Base-by-base conservation (phyloP, 129 eudicot species). In the Flaveria brownii region DNA sequence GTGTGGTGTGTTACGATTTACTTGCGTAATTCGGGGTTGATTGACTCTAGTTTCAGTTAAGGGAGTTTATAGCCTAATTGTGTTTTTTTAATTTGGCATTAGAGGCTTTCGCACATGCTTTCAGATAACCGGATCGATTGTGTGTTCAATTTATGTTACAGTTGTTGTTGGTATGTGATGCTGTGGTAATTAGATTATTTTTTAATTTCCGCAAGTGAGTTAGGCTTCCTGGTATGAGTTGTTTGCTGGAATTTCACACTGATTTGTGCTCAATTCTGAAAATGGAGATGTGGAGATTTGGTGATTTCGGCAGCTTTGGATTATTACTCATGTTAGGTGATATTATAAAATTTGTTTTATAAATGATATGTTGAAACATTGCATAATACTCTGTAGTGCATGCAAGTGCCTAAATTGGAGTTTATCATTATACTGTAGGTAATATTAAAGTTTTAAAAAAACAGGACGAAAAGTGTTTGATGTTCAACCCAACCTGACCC, bases 191-290 rank as follows among this genome's bases (percentile, higher is more conserved):
- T 23, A n/a, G 17, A 11, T 51, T 28, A 71, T 50, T 71, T 72
- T 72, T 47, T n/a, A 30, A 46, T 12, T 16, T 61, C 13, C 61
- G 49, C 42, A 46, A n/a, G 15, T 9, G 76, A 33, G 76, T 23
- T 54, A 11, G 55, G 28, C 56, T 49, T 71, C 25, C 55, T 25
- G 3, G 22, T 49, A 59, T 13, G 10, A 23, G 42, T 72, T 55
- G 77, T 20, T 59, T 59, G 5, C 62, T 22, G 23, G 56, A 14
- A 23, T 51, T 50, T 45, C 59, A 25, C 74, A 36, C 5, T 8
- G 42, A 68, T 68, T 70, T 47, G 14, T 70, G 42, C 54, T 68
- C 72, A 68, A 18, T 68, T 68, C 33, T 50, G 22, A 18, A 20
- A 3, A 55, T 55, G 62, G 13, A 23, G 64, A 28, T 14, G 45